Percentiles rank a stretch among this genome's conserved stretches.
Conservation (phyloP, 805 yeast species). For the Blastobotrys americana region DNA sequence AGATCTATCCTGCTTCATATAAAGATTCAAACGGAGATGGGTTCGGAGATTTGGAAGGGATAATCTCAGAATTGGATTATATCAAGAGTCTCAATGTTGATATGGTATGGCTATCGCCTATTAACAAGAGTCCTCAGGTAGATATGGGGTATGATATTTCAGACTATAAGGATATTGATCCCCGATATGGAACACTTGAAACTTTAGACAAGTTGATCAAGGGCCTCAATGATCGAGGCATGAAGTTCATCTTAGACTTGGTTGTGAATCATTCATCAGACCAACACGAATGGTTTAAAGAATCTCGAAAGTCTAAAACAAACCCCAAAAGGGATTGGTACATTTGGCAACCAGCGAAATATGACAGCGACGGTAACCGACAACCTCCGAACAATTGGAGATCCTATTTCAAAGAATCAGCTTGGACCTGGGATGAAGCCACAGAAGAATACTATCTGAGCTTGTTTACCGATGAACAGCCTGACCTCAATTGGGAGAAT, state of each 20-base stretch:
- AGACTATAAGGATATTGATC: conserved; percentile 46
- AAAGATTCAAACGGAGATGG: conserved; percentile 56
- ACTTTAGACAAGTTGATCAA: conserved; percentile 44
- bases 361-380: conserved; percentile 42
- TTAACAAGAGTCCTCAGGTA: conserved; percentile 51
- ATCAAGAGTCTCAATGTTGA: conserved; percentile 44
- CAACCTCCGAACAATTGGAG: conserved; percentile 54
- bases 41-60: conserved; percentile 49
- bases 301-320: conserved; percentile 43
- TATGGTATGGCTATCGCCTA: conserved; percentile 51
- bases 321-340: conserved; percentile 58
- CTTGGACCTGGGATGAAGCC: conserved; percentile 49
- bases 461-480: conserved; percentile 48
- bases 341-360: conserved; percentile 47
- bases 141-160: conserved; percentile 60
- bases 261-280: conserved; percentile 53
- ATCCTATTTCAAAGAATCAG: conserved; percentile 41
- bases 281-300: conserved; percentile 53
- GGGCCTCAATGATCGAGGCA: conserved; percentile 42
- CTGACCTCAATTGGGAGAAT: conserved; percentile 59
- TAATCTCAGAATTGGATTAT: conserved; percentile 45
- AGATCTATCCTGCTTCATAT: conserved; percentile 55
- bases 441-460: conserved; percentile 51
- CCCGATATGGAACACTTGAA: conserved; percentile 47
- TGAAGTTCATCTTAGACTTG: conserved; percentile 48